Percentiles rank a stretch among this genome's conserved stretches.
phyloP scores from a whole-genome alignment of 2,329 filamentous ascomycete species.

The Plectosphaerella plurivora region DNA sequence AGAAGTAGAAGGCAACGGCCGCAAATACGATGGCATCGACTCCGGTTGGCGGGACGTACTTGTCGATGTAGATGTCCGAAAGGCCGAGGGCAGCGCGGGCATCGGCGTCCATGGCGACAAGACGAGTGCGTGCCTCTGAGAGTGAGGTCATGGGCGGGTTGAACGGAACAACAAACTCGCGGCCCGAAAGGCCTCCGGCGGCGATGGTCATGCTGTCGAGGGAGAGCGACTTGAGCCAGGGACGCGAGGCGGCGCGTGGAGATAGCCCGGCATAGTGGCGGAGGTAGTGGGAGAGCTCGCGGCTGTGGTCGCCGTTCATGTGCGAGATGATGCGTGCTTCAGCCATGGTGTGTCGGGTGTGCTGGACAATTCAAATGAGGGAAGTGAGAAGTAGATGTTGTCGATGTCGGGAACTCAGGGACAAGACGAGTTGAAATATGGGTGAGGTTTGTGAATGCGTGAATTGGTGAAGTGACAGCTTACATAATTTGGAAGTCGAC shows the following conservation, averaged over 20 bases:
- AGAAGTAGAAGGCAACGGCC: constrained; percentile 38
- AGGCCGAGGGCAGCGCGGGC: constrained; percentile 56
- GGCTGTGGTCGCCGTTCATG: constrained; percentile 81
- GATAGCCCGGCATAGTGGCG: constrained; percentile 63
- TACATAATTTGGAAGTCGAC: too few species aligned
- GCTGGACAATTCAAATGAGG: too few species aligned
- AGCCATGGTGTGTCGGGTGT: too few species aligned
- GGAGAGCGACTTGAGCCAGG: constrained; percentile 61
- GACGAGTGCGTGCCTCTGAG: constrained; percentile 62
- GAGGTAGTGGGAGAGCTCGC: constrained; percentile 74
- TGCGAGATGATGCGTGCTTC: constrained; percentile 55
- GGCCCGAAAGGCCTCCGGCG: constrained; percentile 37
- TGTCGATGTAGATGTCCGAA: constrained; percentile 36
- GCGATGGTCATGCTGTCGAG: constrained; percentile 57
- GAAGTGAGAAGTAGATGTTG: too few species aligned
- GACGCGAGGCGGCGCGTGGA: constrained; percentile 46
- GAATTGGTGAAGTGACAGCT: too few species aligned
- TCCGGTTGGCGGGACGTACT: constrained; percentile 42
- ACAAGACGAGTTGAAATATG: too few species aligned
- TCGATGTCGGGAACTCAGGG: too few species aligned
- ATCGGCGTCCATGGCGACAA: constrained; percentile 65
- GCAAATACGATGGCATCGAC: constrained; percentile 50
- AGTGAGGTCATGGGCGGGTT: constrained; percentile 65
- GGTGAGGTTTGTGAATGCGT: too few species aligned
- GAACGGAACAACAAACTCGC: constrained; percentile 54